phyloP scores from a whole-genome alignment of 2,329 filamentous ascomycete species.

The Arthrobotrys conoides region DNA sequence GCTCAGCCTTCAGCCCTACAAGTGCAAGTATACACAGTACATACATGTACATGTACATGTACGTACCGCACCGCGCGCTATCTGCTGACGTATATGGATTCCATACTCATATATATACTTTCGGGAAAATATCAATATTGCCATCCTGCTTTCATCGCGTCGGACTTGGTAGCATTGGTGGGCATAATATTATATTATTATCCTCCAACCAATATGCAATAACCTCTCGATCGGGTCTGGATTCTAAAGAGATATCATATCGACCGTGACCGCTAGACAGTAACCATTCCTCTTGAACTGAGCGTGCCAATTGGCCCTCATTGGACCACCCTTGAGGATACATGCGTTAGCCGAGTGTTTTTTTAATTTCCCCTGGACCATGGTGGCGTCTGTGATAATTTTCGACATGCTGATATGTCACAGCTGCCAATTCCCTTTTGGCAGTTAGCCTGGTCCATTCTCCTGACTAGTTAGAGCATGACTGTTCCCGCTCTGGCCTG shows the following conservation, averaged over 20 bases:
- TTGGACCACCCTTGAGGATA: not conserved
- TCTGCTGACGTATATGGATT: not conserved
- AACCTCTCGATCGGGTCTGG: not conserved
- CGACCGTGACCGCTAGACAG: too few relatives aligned
- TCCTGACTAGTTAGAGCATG: too few relatives aligned
- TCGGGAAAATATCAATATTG: too few relatives aligned
- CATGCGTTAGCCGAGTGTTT: not conserved
- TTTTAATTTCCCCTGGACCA: constrained; percentile 58
- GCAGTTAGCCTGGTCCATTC: constrained; percentile 19
- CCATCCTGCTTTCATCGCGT: too few relatives aligned
- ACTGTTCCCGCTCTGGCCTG: not conserved
- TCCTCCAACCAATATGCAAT: not conserved
- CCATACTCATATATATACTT: too few relatives aligned
- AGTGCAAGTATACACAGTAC: not conserved
- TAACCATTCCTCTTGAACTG: too few relatives aligned
- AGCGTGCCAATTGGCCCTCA: not conserved
- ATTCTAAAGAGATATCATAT: constrained; percentile 9
- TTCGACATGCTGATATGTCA: constrained; percentile 3
- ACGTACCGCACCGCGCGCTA: too few relatives aligned
- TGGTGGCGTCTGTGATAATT: constrained; percentile 55
- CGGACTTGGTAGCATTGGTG: too few relatives aligned
- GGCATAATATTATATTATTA: too few relatives aligned
- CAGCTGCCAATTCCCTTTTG: constrained; percentile 42
- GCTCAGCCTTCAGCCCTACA: constrained; percentile 23
- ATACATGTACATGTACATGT: too few relatives aligned